Percentiles rank a stretch among this genome's conserved stretches.
These are phyloP conservation scores for Geotrichum fermentans DNA, from an alignment of 1,139 yeast genomes.

Conservation along the genomic window DNA sequence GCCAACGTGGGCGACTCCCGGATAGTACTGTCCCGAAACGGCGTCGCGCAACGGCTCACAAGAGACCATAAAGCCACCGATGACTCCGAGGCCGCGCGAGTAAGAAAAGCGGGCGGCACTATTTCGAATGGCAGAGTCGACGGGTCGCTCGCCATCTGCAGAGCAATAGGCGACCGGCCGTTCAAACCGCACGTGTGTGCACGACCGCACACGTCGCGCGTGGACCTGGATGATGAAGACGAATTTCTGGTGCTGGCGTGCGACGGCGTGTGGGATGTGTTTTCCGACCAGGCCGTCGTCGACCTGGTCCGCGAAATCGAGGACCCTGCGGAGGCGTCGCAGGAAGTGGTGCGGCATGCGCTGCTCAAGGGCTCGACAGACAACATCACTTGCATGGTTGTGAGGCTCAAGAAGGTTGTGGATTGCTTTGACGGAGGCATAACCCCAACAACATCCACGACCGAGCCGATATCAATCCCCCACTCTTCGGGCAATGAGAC, in stretches of 20 bases:
- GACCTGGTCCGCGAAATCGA: slow-evolving; percentile 49
- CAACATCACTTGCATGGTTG: slow-evolving; percentile 81
- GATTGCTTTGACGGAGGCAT: background rate
- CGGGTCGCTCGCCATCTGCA: slow-evolving; percentile 81
- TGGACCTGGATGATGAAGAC: slow-evolving; percentile 41
- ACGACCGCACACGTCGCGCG: slow-evolving; percentile 63
- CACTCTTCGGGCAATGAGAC: too few relatives aligned
- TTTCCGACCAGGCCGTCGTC: slow-evolving; percentile 72
- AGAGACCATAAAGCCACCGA: slow-evolving; percentile 82
- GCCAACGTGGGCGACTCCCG: slow-evolving; percentile 89
- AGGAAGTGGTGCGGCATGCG: slow-evolving; percentile 62
- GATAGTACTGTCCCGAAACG: slow-evolving; percentile 60
- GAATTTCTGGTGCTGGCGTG: slow-evolving; percentile 79
- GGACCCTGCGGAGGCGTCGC: slow-evolving; percentile 61
- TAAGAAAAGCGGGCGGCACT: slow-evolving; percentile 65
- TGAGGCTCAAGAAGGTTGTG: slow-evolving; percentile 32
- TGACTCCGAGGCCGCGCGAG: slow-evolving; percentile 56
- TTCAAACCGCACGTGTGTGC: slow-evolving; percentile 75
- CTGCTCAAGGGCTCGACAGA: slow-evolving; percentile 70
- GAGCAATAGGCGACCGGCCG: slow-evolving; percentile 81
- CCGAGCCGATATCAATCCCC: slow-evolving; percentile 1
- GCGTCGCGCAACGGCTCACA: slow-evolving; percentile 60
- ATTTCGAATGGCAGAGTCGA: slow-evolving; percentile 68
- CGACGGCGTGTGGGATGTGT: slow-evolving; percentile 92
- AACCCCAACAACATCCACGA: background rate